A percentile compares a stretch with the other conserved stretches of the same genome.
Evolutionary conservation across 129 eudicot species (phyloP).

Genomic region (Artemisia annua): DNA sequence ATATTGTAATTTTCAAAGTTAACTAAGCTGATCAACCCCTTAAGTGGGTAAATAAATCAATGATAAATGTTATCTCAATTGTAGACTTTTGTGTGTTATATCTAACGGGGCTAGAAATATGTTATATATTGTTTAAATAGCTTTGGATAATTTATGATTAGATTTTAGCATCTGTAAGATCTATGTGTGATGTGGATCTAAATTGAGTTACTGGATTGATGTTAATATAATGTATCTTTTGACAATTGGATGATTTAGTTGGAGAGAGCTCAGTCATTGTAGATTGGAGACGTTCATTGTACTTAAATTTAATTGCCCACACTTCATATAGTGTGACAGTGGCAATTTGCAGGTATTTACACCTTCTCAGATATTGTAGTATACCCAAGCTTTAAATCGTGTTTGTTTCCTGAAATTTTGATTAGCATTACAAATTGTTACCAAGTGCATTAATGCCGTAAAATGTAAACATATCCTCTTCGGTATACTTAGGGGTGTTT

Average conservation of each 20-base stretch:
- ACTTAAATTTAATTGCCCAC: constrained; percentile 86
- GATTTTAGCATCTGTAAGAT: not conserved
- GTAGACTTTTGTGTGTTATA: no score
- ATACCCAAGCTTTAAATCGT: not conserved
- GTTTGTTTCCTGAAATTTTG: not conserved
- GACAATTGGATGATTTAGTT: constrained; percentile 66
- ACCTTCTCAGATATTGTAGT: not conserved
- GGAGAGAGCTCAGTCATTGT: constrained; percentile 53
- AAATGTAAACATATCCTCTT: not conserved
- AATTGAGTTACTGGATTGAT: constrained; percentile 1
- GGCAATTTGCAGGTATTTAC: constrained; percentile 89
- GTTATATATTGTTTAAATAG: not conserved
- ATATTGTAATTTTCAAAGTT: no score
- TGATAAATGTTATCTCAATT: not conserved
- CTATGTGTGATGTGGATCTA: constrained; percentile 3
- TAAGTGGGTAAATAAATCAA: constrained; percentile 28
- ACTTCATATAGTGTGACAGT: constrained; percentile 88
- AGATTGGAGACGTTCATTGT: constrained; percentile 94
- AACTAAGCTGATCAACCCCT: no score
- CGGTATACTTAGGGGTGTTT: not conserved
- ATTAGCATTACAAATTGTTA: not conserved
- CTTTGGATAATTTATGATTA: not conserved
- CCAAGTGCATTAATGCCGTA: not conserved
- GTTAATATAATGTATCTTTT: no score
- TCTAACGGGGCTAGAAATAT: no score